Evolutionary conservation across 441 rosid species (phyloP).

Genomic region (Aleurites moluccanus): DNA sequence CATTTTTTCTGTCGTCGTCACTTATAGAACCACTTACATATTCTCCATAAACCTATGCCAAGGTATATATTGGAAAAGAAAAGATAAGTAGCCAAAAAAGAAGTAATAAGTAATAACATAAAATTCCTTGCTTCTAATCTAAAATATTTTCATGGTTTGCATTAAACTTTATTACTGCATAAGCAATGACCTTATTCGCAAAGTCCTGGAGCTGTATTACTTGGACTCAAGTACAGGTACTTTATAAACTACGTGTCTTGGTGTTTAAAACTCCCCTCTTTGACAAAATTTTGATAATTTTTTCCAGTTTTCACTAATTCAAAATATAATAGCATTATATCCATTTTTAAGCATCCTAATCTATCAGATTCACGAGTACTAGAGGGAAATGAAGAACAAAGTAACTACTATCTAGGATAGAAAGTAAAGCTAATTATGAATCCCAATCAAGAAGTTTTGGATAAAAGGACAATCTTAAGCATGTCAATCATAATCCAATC

Average conservation of each 20-base stretch:
- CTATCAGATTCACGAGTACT: neutral
- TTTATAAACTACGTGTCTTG: no score
- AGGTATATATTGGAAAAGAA: neutral
- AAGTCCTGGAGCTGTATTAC: neutral
- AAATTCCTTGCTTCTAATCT: neutral
- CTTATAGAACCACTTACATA: constrained; percentile 78
- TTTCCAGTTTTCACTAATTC: neutral
- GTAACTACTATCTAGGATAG: neutral
- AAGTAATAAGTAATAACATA: neutral
- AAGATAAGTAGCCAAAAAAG: neutral
- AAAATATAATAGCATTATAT: constrained; percentile 8
- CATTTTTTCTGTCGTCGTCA: constrained; percentile 73
- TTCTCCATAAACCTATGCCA: constrained; percentile 75
- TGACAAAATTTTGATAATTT: neutral
- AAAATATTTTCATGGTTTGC: neutral
- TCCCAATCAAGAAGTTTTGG: neutral
- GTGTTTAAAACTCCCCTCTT: neutral
- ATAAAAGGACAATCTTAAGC: neutral
- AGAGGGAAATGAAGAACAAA: constrained; percentile 11
- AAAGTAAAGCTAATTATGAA: neutral
- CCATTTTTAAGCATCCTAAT: neutral
- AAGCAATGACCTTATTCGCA: neutral
- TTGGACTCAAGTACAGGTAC: neutral
- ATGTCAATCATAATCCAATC: neutral
- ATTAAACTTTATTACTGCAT: constrained; percentile 4